Conservation (phyloP, 371 early-diverging fungal genomes). For the Nematocida parisii region DNA sequence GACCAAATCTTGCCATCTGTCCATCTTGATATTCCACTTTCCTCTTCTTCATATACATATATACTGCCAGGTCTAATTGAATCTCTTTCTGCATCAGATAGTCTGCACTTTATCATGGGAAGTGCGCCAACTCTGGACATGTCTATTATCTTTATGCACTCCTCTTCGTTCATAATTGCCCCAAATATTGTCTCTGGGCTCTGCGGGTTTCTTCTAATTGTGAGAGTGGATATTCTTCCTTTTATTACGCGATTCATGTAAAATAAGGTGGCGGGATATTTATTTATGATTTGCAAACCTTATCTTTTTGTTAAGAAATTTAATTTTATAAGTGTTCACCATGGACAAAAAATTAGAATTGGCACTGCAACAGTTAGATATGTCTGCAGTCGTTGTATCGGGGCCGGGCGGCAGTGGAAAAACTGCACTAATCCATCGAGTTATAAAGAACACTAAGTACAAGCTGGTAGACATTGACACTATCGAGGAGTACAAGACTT, state of each 20-base stretch:
- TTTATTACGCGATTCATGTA: background rate
- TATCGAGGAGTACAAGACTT: conserved; percentile 23
- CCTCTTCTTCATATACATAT: conserved; percentile 67
- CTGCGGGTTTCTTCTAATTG: background rate
- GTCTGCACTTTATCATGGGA: conserved; percentile 52
- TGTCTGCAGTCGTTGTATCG: conserved; percentile 18
- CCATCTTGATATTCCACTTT: conserved; percentile 69
- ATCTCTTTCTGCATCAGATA: conserved; percentile 61
- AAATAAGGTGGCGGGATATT: background rate
- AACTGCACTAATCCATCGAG: background rate
- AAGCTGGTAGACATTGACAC: conserved; percentile 40
- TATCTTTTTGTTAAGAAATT: conserved; percentile 46
- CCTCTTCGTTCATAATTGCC: conserved; percentile 52
- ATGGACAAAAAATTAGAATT: background rate
- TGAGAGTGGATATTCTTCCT: background rate
- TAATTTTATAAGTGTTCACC: conserved; percentile 9
- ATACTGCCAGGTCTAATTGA: conserved; percentile 65
- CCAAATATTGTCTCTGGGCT: conserved; percentile 51
- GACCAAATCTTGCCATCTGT: conserved; percentile 71
- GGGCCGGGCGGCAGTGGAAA: conserved; percentile 48
- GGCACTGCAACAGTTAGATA: background rate
- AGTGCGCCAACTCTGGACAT: conserved; percentile 61
- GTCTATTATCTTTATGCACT: conserved; percentile 59
- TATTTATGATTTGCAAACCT: conserved; percentile 16
- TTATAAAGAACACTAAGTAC: background rate